These are phyloP conservation scores for Paratinospora sagittata DNA, from an alignment of 164 flowering plant species.

Conservation along the genomic window DNA sequence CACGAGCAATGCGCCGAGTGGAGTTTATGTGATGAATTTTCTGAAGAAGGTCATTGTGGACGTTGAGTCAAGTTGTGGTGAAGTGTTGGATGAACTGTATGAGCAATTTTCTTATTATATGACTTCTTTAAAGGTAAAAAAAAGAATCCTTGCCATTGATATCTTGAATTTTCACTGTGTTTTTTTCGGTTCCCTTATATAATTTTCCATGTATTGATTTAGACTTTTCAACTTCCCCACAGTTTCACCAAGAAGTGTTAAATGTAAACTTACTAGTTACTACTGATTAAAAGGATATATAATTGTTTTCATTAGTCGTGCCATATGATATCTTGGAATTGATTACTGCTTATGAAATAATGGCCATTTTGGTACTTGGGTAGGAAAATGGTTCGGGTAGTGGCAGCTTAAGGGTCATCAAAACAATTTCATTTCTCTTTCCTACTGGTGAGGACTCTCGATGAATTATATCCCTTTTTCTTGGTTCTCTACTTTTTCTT, in stretches of 20 bases:
- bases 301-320: no score
- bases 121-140: constrained; percentile 51
- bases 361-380: constrained; percentile 3
- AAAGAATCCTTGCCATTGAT: background rate
- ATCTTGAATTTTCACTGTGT: background rate
- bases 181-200: no score
- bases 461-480: background rate
- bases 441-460: constrained; percentile 42
- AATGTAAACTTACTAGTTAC: background rate
- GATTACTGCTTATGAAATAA: background rate
- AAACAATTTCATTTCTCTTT: constrained; percentile 67
- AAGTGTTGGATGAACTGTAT: constrained; percentile 66
- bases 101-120: constrained; percentile 58
- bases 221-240: background rate
- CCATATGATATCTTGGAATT: background rate
- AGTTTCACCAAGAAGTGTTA: background rate
- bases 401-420: constrained; percentile 44
- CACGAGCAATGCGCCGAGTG: constrained; percentile 11
- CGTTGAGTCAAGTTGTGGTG: constrained; percentile 48
- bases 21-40: constrained; percentile 48
- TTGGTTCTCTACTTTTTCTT: background rate
- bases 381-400: constrained; percentile 44
- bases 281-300: no score
- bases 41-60: constrained; percentile 70
- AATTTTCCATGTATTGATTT: background rate